Base-by-base conservation (phyloP, 192 early-diverging fungal species). In the Phlyctochytrium arcticum region DNA sequence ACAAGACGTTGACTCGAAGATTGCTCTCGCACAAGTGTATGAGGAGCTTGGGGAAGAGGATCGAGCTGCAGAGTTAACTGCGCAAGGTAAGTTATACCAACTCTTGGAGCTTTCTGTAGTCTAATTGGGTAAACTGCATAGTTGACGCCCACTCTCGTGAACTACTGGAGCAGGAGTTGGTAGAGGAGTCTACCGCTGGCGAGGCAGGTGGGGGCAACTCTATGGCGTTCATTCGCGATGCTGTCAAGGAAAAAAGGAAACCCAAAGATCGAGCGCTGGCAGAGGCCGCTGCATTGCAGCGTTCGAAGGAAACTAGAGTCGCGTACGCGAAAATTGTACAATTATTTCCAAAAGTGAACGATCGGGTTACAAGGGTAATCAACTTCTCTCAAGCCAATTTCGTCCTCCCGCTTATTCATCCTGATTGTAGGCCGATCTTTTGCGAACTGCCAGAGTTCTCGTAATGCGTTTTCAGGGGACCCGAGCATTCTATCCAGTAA, bases 1-100 rank as follows among this genome's bases (percentile, higher is more conserved):
- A 0, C 57, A 79, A 7, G 84, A 90, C 65, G 68, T 80, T 21
- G 87, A 89, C 37, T 78, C 84, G 31, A 86, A 83, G 60, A 70
- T 88, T 69, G 75, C 84, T 44, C 66, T 93, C 4, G 89, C 88
- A 15, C 72, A 84, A 48, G 78, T 91, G 0, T 90, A 89, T 51
- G 85, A 91, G 63, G 87, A 86, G 37, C 71, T 87, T 36, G 90
- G 89, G 2, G 75, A 82, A 24, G 48, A 65, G 4, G 80, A 80
- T 9, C 65, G 53, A 21, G 76, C 76, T 2, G 30, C 35, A 17
- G 62, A 60, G 37, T 60, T 76, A 31, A 50, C 64, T 27, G 19
- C 19, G 4, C 23, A 53, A 30, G 50, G 19, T 44, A 44, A 44
- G 15, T 44, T 2, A 44, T 44, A 44, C 21, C 39, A 44, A 44